A percentile compares a stretch with the other conserved stretches of the same genome.
These are phyloP conservation scores for Oryza meridionalis DNA, from an alignment of 176 grass and related monocot species.

Conservation along the genomic window DNA sequence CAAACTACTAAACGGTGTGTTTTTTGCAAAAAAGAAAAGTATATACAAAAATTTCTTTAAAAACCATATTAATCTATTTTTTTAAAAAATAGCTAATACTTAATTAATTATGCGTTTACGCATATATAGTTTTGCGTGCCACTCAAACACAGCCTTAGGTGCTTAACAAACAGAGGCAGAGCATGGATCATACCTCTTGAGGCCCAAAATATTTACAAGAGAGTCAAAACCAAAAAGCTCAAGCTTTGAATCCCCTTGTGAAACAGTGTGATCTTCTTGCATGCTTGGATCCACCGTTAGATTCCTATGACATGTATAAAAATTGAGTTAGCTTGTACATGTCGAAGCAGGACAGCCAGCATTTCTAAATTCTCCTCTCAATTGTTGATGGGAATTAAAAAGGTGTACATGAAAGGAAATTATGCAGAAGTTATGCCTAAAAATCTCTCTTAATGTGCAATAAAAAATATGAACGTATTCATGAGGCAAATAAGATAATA, in stretches of 20 bases:
- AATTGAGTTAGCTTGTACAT: slow-evolving; percentile 35
- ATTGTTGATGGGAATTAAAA: slow-evolving; percentile 7
- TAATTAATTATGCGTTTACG: too few relatives aligned
- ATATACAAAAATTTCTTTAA: too few relatives aligned
- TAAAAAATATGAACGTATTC: slow-evolving; percentile 8
- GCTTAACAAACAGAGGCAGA: slow-evolving; percentile 21
- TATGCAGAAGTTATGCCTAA: slow-evolving; percentile 15
- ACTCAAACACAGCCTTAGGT: too few relatives aligned
- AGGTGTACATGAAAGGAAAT: slow-evolving; percentile 19
- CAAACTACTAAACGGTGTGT: too few relatives aligned
- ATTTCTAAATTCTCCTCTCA: not conserved
- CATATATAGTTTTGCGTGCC: too few relatives aligned
- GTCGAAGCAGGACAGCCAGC: not conserved
- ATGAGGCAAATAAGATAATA: slow-evolving; percentile 18
- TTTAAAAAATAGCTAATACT: too few relatives aligned
- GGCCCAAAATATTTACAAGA: slow-evolving; percentile 99
- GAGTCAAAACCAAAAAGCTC: slow-evolving; percentile 99
- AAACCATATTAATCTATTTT: too few relatives aligned
- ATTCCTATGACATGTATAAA: slow-evolving; percentile 55
- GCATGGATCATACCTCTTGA: slow-evolving; percentile 67
- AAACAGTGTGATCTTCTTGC: slow-evolving; percentile 47
- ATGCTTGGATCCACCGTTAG: slow-evolving; percentile 54
- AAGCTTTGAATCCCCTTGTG: slow-evolving; percentile 87
- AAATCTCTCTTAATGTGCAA: not conserved
- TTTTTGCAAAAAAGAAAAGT: too few relatives aligned